Evolutionary conservation across 257 asterid genomes (phyloP).

Genomic region (Solanum chilense): DNA sequence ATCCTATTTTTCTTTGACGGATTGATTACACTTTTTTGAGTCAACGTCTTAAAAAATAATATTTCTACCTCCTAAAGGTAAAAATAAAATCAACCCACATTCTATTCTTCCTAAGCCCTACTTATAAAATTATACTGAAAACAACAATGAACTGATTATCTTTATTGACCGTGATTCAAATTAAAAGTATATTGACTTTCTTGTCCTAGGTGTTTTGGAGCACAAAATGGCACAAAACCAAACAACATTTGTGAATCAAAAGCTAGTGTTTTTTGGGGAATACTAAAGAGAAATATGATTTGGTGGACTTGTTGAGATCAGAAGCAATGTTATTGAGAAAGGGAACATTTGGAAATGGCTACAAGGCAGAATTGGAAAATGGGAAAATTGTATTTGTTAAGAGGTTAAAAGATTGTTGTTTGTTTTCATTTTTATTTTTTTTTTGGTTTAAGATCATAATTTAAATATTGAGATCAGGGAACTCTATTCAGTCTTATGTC

Average conservation of each 20-base stretch:
- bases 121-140: too few species aligned
- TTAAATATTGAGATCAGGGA: background rate
- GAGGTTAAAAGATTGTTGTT: too few species aligned
- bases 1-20: background rate
- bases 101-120: accelerated
- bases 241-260: background rate
- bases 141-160: background rate
- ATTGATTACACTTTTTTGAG: too few species aligned
- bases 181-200: background rate
- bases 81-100: background rate
- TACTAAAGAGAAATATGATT: background rate
- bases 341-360: conserved; percentile 21
- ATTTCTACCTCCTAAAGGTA: background rate
- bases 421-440: background rate
- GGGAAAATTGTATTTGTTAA: too few species aligned
- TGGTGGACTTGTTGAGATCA: conserved; percentile 9
- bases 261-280: background rate
- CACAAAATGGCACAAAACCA: background rate
- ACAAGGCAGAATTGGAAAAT: too few species aligned
- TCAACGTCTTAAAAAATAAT: too few species aligned
- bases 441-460: background rate
- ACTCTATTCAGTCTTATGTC: background rate
- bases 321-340: conserved; percentile 7
- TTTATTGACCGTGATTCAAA: background rate
- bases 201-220: background rate